phyloP scores from a whole-genome alignment of 768 basidiomycete genomes.

The Boletus rex-veris region DNA sequence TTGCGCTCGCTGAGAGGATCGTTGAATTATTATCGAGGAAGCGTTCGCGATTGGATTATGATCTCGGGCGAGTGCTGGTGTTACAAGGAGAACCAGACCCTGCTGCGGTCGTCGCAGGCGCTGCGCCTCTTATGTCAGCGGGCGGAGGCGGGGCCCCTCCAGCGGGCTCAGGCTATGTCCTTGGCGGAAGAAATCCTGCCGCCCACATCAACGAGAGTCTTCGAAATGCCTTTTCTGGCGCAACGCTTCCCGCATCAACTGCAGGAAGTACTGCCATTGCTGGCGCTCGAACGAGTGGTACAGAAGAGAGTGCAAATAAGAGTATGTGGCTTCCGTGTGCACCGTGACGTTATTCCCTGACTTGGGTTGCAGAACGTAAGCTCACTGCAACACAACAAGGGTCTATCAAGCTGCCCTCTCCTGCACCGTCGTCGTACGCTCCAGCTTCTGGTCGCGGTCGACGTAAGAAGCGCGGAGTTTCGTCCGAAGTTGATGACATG shows the following conservation, averaged over 20 bases:
- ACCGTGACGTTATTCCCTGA: not conserved
- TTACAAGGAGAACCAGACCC: slow-evolving; percentile 43
- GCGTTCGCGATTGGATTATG: slow-evolving; percentile 45
- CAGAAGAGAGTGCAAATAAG: slow-evolving; percentile 29
- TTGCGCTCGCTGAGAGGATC: slow-evolving; percentile 41
- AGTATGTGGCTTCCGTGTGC: slow-evolving; percentile 17
- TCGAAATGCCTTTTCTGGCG: slow-evolving; percentile 34
- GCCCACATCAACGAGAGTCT: slow-evolving; percentile 40
- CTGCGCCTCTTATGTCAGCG: slow-evolving; percentile 22
- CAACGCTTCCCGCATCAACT: slow-evolving; percentile 21
- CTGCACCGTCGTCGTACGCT: slow-evolving; percentile 30
- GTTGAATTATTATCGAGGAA: slow-evolving; percentile 44
- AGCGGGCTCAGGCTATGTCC: slow-evolving; percentile 26
- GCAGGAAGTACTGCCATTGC: not conserved
- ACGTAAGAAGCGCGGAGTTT: slow-evolving; percentile 35
- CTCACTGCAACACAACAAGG: slow-evolving; percentile 27
- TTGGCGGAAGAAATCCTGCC: slow-evolving; percentile 37
- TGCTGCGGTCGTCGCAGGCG: slow-evolving; percentile 30
- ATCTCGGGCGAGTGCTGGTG: slow-evolving; percentile 41
- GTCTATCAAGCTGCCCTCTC: slow-evolving; percentile 35
- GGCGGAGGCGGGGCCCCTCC: slow-evolving; percentile 7
- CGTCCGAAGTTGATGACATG: slow-evolving; percentile 33
- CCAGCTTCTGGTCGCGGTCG: slow-evolving; percentile 30
- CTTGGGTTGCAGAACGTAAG: slow-evolving; percentile 27
- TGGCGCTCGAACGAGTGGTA: slow-evolving; percentile 14